phyloP scores from a whole-genome alignment of 768 basidiomycete genomes.

The Leccinum pellstonianum region DNA sequence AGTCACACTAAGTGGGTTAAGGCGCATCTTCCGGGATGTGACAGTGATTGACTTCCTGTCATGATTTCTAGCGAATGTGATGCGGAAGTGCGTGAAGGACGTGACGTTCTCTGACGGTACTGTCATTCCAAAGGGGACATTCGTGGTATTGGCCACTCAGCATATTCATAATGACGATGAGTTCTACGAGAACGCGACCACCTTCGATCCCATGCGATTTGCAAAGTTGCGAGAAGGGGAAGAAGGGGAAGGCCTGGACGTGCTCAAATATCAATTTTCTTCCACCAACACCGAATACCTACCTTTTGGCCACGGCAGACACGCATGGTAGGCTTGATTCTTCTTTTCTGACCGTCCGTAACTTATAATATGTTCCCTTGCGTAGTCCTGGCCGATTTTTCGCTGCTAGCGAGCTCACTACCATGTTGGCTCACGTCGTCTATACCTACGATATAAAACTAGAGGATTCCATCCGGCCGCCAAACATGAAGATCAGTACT shows the following conservation, averaged over 20 bases:
- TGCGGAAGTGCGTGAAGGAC: constrained; percentile 13
- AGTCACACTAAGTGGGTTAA: constrained; percentile 22
- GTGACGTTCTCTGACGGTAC: constrained; percentile 38
- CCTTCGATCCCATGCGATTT: constrained; percentile 3
- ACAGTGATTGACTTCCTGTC: neutral
- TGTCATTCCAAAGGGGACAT: constrained; percentile 33
- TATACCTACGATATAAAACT: neutral
- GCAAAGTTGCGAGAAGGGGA: neutral
- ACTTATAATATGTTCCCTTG: neutral
- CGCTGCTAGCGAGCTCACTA: neutral
- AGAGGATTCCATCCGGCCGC: neutral
- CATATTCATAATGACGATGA: constrained; percentile 23
- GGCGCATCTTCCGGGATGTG: neutral
- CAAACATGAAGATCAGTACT: neutral
- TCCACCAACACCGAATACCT: neutral
- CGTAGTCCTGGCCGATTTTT: neutral
- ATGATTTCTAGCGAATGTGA: constrained; percentile 5
- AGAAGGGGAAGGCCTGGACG: neutral
- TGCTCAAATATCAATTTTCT: neutral
- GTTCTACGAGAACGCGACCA: constrained; percentile 33
- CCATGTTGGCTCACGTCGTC: neutral
- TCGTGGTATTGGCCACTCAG: constrained; percentile 24
- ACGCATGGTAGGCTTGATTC: neutral
- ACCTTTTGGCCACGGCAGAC: neutral
- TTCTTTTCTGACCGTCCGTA: neutral